Percentiles rank a stretch among this genome's conserved stretches.
Conservation (phyloP, 2,329 filamentous ascomycete genomes). For the Sporothrix phasma region DNA sequence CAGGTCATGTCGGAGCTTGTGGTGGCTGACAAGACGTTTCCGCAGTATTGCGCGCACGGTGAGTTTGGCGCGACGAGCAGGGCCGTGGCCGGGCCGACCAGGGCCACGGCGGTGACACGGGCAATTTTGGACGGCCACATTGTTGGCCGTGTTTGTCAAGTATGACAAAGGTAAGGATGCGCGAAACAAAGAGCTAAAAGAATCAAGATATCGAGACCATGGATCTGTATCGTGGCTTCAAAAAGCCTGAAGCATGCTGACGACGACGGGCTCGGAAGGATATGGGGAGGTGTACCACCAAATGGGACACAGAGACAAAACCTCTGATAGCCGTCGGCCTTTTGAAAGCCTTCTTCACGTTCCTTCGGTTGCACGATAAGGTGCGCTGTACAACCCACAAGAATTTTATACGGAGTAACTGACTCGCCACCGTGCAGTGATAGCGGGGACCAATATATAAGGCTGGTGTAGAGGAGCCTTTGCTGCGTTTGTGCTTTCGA, state of each 20-base stretch:
- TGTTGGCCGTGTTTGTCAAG: background rate
- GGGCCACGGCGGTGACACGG: constrained; percentile 16
- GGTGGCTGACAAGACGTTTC: constrained; percentile 42
- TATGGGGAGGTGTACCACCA: background rate
- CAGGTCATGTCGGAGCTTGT: constrained; percentile 40
- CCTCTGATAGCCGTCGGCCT: background rate
- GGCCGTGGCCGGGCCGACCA: constrained; percentile 20
- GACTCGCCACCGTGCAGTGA: background rate
- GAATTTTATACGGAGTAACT: background rate
- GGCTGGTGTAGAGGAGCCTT: background rate
- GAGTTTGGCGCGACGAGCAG: constrained; percentile 39
- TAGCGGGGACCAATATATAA: constrained; percentile 6
- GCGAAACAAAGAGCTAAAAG: background rate
- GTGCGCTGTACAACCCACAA: background rate
- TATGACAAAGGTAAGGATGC: background rate
- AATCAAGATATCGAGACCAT: background rate
- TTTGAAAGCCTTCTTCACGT: background rate
- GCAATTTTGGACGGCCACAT: constrained; percentile 16
- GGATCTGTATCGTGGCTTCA: background rate
- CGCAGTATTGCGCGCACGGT: constrained; percentile 41
- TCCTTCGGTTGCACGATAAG: constrained; percentile 1
- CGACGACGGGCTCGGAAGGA: background rate
- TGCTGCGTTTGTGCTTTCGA: background rate
- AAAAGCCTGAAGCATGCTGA: background rate
- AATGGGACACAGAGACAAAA: background rate